These are phyloP conservation scores for Candida frijolesensis DNA, from an alignment of 1,139 yeast genomes.

Conservation along the genomic window DNA sequence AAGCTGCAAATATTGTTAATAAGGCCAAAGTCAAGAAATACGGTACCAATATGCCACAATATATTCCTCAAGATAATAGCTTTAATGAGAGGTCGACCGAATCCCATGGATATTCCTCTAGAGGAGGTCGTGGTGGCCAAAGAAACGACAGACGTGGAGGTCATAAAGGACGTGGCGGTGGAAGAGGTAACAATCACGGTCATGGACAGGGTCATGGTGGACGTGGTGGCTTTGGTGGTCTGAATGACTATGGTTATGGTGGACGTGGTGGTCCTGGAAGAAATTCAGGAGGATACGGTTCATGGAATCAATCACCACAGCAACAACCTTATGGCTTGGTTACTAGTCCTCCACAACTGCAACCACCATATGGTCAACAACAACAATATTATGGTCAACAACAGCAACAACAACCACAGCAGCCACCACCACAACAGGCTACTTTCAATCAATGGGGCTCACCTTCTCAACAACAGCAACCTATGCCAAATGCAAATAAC, in stretches of 20 bases:
- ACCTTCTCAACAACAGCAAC: conserved; percentile 8
- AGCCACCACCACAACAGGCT: conserved; percentile 10
- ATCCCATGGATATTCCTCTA: not conserved
- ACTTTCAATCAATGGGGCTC: not conserved
- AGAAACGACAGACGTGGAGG: conserved; percentile 9
- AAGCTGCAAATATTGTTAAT: conserved; percentile 55
- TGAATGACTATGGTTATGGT: conserved; percentile 4
- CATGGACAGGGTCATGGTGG: conserved; percentile 11
- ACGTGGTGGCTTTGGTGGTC: conserved; percentile 13
- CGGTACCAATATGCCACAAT: conserved; percentile 29
- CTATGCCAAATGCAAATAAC: conserved; percentile 11
- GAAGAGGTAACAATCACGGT: conserved; percentile 5
- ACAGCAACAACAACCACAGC: conserved; percentile 5
- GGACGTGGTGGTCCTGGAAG: conserved; percentile 8
- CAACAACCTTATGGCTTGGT: conserved; percentile 12
- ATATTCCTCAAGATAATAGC: conserved; percentile 20
- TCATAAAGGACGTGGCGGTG: conserved; percentile 10
- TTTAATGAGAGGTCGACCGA: conserved; percentile 15
- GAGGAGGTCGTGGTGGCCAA: conserved; percentile 7
- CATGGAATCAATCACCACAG: conserved; percentile 13
- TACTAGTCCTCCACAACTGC: conserved; percentile 9
- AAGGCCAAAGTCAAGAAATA: conserved; percentile 32
- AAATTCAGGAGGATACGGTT: conserved; percentile 3
- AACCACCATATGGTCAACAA: conserved; percentile 8
- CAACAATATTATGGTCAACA: conserved; percentile 9